Evolutionary conservation across 1,284 basidiomycete species (phyloP), one percentile per base, ranked within the genome.

Genomic region (Peniophora sp.): DNA sequence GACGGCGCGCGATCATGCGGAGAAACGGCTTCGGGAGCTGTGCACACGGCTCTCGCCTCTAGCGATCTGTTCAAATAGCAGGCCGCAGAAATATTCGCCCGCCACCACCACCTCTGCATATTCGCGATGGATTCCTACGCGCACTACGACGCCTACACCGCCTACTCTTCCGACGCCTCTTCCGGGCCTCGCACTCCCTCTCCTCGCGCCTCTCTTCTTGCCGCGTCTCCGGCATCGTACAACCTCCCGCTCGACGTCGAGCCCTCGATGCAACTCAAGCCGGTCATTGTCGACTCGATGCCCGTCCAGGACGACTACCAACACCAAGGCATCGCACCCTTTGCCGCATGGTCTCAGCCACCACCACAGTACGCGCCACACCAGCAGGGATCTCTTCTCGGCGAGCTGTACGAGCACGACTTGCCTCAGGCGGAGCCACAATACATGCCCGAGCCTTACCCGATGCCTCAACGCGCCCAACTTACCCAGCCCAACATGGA

Each of bases 101-200:
- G 32, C 52, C 24, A 47, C 27, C 49, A 53, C 22, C 53, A 35
- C 41, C 34, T 50, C 8, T 35, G 50, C 32, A 22, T 49, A 50
- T 54, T 32, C 16, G 16, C 58, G 56, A 85, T 85, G 81, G 81
- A 84, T 65, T 63, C 74, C 56, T 69, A 76, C 58, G 38, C 19
- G 27, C 65, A 69, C 53, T 84, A 81, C 65, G 81, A 84, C 70
- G 66, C 71, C 17, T 84, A 82, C 67, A 69, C 77, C 55, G 73
- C 79, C 53, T 74, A 78, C 58, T 80, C 79, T 70, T 77, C 77
- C 48, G 77, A 81, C 69, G 73, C 77, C 48, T 78, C 83, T 53
- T 76, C 83, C 2, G 44, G 20, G 23, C 85, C 84, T 3, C 77
- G 83, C 52, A 87, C 85, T 0, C 85, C 85, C 2, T 85, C 83